Evolutionary conservation across 805 yeast genomes (phyloP), one percentile per base, ranked within the genome.

Genomic region (Cyberlindnera sargentensis): DNA sequence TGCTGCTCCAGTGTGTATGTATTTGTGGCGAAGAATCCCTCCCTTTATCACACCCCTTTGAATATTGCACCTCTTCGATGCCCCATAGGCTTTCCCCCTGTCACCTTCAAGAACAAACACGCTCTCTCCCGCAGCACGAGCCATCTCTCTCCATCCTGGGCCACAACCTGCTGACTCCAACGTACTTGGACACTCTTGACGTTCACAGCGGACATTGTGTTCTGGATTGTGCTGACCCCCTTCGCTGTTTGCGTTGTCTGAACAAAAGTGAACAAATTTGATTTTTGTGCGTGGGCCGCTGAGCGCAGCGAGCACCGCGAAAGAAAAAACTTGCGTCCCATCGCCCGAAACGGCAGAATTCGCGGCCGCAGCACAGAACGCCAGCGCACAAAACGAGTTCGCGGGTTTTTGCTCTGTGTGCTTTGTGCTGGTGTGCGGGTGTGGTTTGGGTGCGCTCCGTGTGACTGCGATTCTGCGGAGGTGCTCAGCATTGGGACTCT

Each of bases 181-280:
- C 89, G 77, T 82, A 82, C 89, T 80, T 83, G 90, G 71, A 84
- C 91, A 76, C 90, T 82, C 80, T 84, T 88, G 71, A 74, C 58
- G 51, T 55, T 50, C 50, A 48, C 71, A 67, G 88, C 70, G 70
- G 84, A 78, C 84, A 78, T 79, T 67, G 54, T 70, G 30, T 28
- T 28, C 30, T 28, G 30, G 30, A 28, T 28, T 28, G 30, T 41
- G 39, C 32, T 48, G 28, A 41, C 31, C 40, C 31, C 33, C 31
- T 40, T 39, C 31, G 31, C 15, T 34, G 27, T 43, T 39, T 42
- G 43, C 39, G 50, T 50, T 43, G 43, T 47, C 42, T 42, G 46
- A 36, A 37, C 34, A 37, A 41, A 39, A 38, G 47, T 47, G 52
- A 51, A 52, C 50, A 54, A 47, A 47, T 49, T 52, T 51, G 55